phyloP scores from a whole-genome alignment of 352 stramenopile genomes.

The Achlya hypogyna region DNA sequence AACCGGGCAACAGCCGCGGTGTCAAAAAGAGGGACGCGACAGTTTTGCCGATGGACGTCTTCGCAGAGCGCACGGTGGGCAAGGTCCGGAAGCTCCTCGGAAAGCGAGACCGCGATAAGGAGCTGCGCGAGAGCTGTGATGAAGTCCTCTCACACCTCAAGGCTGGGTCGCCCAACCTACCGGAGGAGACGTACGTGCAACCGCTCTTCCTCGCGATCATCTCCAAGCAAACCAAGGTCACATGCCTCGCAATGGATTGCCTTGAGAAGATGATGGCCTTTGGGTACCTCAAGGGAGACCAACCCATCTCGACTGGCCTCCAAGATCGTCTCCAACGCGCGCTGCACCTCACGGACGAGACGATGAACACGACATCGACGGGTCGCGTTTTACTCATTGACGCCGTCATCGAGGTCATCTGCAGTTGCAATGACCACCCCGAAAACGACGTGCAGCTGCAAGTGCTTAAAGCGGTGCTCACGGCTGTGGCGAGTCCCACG shows the following conservation, averaged over 20 bases:
- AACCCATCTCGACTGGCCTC: conserved; percentile 48
- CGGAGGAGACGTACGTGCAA: conserved; percentile 35
- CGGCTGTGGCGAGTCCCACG: conserved; percentile 81
- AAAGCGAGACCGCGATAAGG: conserved; percentile 52
- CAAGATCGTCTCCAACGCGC: conserved; percentile 35
- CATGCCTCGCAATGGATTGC: conserved; percentile 74
- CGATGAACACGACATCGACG: conserved; percentile 17
- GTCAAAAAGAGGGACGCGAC: neutral
- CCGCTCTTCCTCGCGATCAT: conserved; percentile 65
- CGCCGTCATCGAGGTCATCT: conserved; percentile 82
- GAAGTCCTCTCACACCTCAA: conserved; percentile 20
- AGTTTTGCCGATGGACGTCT: conserved; percentile 19
- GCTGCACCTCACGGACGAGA: neutral
- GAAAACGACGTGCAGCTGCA: conserved; percentile 90
- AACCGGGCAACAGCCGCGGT: neutral
- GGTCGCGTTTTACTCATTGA: conserved; percentile 47
- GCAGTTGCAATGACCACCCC: conserved; percentile 83
- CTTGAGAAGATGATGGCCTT: conserved; percentile 88
- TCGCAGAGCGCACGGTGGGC: conserved; percentile 29
- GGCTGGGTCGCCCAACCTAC: neutral
- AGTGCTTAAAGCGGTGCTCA: conserved; percentile 87
- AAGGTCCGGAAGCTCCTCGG: conserved; percentile 73
- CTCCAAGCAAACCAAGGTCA: conserved; percentile 65
- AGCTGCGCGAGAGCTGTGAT: conserved; percentile 15
- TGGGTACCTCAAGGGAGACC: conserved; percentile 64